phyloP scores from a whole-genome alignment of 2,329 filamentous ascomycete species.

The Fusarium sp. region DNA sequence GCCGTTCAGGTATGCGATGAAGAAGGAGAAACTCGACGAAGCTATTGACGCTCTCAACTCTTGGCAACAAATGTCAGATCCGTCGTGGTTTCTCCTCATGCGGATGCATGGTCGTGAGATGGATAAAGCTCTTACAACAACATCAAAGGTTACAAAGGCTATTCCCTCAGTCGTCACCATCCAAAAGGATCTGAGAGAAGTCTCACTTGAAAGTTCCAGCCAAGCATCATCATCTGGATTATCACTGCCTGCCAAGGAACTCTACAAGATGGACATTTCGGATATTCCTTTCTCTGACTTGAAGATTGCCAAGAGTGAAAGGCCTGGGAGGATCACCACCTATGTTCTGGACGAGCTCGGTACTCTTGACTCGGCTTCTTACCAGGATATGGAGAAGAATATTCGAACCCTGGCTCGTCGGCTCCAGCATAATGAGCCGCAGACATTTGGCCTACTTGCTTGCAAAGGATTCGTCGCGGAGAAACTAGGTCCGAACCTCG shows the following conservation, averaged over 20 bases:
- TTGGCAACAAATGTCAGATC: conserved; percentile 19
- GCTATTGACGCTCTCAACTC: conserved; percentile 12
- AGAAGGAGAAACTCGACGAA: conserved; percentile 1
- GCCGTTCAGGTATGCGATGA: not conserved
- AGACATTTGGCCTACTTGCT: not conserved
- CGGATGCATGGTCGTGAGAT: not conserved
- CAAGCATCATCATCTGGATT: not conserved
- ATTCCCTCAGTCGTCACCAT: not conserved
- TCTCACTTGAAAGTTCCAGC: not conserved
- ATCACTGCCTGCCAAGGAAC: not conserved
- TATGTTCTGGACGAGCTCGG: not conserved
- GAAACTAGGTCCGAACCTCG: not conserved
- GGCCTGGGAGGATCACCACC: not conserved
- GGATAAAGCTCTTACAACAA: not conserved
- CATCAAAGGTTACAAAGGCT: not conserved
- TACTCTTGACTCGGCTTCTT: not conserved
- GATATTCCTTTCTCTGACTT: not conserved
- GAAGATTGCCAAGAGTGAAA: not conserved
- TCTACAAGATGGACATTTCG: not conserved
- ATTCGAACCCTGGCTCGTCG: not conserved
- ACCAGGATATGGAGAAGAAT: not conserved
- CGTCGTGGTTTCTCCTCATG: conserved; percentile 16
- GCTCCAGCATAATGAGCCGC: conserved; percentile 1
- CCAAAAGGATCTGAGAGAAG: not conserved
- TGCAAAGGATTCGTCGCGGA: not conserved